Conservation (phyloP, 106 monocot genomes). For the Allium sativum region DNA sequence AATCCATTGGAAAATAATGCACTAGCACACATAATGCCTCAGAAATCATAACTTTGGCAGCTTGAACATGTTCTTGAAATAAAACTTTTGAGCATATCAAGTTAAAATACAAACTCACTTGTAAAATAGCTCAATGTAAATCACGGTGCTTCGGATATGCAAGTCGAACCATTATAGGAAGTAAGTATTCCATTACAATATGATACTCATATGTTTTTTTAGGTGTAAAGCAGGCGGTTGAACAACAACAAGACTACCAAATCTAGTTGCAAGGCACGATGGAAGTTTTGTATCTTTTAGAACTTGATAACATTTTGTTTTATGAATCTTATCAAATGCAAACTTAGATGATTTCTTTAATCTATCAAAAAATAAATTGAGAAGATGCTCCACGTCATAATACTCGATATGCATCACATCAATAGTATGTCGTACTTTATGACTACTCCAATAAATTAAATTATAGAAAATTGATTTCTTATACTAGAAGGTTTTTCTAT, state of each 20-base stretch:
- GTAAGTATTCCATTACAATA: not conserved
- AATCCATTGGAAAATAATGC: not conserved
- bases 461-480: not conserved
- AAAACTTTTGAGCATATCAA: not conserved
- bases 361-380: not conserved
- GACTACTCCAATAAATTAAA: not conserved
- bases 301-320: not conserved
- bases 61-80: not conserved
- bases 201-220: not conserved
- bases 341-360: not conserved
- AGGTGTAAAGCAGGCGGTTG: not conserved
- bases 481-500: not conserved
- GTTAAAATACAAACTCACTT: constrained; percentile 1
- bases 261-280: not conserved
- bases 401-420: not conserved
- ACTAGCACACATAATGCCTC: not conserved
- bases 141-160: not conserved
- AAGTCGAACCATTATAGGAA: not conserved
- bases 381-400: not conserved
- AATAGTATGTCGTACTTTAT: not conserved
- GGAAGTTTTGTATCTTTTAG: not conserved
- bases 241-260: not conserved
- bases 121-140: not conserved
- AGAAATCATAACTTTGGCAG: not conserved
- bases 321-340: not conserved